Evolutionary conservation across 23 red algal genomes (phyloP).

Genomic region (Gracilaria domingensis): DNA sequence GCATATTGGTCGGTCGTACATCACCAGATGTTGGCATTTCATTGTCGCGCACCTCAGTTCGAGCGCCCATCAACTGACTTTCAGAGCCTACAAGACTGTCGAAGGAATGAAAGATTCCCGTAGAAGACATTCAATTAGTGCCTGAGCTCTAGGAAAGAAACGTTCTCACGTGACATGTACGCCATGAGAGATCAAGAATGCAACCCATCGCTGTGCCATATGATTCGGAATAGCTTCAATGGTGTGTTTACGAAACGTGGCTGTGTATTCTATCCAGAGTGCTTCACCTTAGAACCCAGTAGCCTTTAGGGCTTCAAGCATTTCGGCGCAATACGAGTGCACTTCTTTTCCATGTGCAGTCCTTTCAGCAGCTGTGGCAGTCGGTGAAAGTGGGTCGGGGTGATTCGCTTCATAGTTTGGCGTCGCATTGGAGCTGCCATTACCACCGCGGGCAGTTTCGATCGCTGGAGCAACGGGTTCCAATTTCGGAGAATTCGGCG

Average conservation of each 20-base stretch:
- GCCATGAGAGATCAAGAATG: background rate
- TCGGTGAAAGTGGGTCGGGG: background rate
- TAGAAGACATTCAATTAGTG: conserved; percentile 6
- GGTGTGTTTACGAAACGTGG: conserved; percentile 21
- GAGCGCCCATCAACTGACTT: background rate
- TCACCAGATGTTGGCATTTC: background rate
- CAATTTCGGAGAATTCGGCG: background rate
- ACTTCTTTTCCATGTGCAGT: background rate
- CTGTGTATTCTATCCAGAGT: conserved; percentile 5
- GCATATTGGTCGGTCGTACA: no score
- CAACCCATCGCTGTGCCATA: conserved; percentile 8
- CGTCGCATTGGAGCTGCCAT: background rate
- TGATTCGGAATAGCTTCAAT: conserved; percentile 14
- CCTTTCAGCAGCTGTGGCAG: background rate
- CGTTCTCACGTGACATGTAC: background rate
- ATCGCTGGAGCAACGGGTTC: background rate
- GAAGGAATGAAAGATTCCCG: background rate
- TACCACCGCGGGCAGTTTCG: background rate
- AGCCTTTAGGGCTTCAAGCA: background rate
- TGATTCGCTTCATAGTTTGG: conserved; percentile 7
- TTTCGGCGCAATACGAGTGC: background rate
- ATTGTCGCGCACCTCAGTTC: background rate
- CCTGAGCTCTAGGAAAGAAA: conserved; percentile 1
- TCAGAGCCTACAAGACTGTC: background rate
- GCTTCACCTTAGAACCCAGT: background rate